phyloP scores from a whole-genome alignment of 192 early-diverging fungal species.

The Linnemannia exigua region DNA sequence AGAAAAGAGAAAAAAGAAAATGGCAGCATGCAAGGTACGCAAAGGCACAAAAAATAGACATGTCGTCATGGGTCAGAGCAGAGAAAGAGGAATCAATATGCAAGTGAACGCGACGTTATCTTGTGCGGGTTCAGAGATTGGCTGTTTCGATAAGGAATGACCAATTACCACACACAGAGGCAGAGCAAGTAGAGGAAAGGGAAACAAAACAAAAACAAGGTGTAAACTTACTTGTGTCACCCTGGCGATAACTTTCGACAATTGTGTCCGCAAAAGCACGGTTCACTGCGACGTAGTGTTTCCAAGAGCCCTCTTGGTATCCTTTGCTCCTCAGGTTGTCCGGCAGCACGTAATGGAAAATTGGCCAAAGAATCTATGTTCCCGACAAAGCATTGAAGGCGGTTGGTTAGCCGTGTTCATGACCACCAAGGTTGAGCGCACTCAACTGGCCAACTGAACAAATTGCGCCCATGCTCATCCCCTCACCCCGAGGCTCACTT shows the following conservation, averaged over 20 bases:
- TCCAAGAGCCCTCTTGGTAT: conserved; percentile 85
- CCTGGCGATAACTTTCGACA: conserved; percentile 78
- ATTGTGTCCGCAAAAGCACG: conserved; percentile 89
- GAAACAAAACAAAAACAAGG: neutral
- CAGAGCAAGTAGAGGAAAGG: too few species aligned
- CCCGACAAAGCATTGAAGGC: conserved; percentile 9
- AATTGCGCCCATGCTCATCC: conserved; percentile 1
- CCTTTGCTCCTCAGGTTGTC: conserved; percentile 88
- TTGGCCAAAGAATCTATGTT: conserved; percentile 92
- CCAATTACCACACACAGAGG: too few species aligned
- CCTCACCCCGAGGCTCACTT: neutral
- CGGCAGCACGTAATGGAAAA: conserved; percentile 95
- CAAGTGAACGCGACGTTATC: neutral
- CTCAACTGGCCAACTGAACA: too few species aligned
- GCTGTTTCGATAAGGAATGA: neutral
- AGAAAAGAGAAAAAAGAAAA: too few species aligned
- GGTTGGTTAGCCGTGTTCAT: neutral
- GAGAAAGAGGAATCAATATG: neutral
- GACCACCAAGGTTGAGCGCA: too few species aligned
- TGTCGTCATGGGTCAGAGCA: neutral
- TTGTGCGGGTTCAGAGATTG: neutral
- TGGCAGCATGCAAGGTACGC: neutral
- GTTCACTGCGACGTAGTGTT: conserved; percentile 88
- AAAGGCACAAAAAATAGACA: neutral
- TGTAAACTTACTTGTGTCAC: conserved; percentile 82